A percentile compares a stretch with the other conserved stretches of the same genome.
These are phyloP conservation scores for Caloboletus inedulis DNA, from an alignment of 1,284 basidiomycete species.

Conservation along the genomic window DNA sequence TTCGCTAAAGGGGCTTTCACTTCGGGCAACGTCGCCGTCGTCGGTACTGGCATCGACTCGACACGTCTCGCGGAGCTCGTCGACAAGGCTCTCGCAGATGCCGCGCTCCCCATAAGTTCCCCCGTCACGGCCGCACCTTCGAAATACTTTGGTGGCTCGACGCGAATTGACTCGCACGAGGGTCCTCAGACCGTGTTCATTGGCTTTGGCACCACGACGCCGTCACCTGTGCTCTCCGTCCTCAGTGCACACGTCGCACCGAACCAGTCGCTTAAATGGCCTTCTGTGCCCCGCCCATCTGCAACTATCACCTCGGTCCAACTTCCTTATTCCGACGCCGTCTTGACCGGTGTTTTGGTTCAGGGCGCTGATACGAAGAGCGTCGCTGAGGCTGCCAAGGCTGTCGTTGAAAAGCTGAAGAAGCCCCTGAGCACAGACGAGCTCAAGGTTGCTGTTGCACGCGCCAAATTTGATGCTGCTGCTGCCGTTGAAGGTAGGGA, in stretches of 20 bases:
- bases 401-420: slow-evolving; percentile 68
- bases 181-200: slow-evolving; percentile 77
- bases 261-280: slow-evolving; percentile 79
- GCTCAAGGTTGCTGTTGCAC: slow-evolving; percentile 76
- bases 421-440: slow-evolving; percentile 65
- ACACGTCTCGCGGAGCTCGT: slow-evolving; percentile 70
- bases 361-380: slow-evolving; percentile 56
- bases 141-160: slow-evolving; percentile 84
- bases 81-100: slow-evolving; percentile 59
- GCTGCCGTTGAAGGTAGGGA: slow-evolving; percentile 64
- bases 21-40: slow-evolving; percentile 76
- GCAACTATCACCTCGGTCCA: slow-evolving; percentile 70
- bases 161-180: slow-evolving; percentile 60
- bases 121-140: slow-evolving; percentile 42
- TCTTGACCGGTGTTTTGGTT: slow-evolving; percentile 79
- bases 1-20: slow-evolving; percentile 74
- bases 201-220: slow-evolving; percentile 70
- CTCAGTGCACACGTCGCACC: slow-evolving; percentile 78
- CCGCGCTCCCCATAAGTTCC: slow-evolving; percentile 41
- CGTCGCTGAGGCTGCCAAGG: slow-evolving; percentile 65
- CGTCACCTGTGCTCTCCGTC: slow-evolving; percentile 70
- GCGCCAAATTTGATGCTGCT: slow-evolving; percentile 84
- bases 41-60: slow-evolving; percentile 83
- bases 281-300: slow-evolving; percentile 50
- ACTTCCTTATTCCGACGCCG: slow-evolving; percentile 86